Evolutionary conservation across 257 asterid species (phyloP).

Genomic region (Pogostemon cablin): DNA sequence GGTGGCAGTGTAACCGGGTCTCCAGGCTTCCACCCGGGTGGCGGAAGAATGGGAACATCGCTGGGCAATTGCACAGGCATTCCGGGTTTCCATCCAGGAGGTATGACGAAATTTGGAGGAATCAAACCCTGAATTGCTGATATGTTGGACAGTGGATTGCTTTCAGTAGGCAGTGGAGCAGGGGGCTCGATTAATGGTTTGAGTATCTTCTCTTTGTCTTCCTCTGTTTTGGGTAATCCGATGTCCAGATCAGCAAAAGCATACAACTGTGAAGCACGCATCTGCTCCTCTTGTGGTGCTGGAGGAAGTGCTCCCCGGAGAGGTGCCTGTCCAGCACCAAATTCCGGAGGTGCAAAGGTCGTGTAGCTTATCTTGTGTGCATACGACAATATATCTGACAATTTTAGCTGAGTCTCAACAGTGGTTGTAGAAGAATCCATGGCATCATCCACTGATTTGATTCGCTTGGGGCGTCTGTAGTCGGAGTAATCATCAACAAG

Average conservation of each 20-base stretch:
- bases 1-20: slow-evolving; percentile 80
- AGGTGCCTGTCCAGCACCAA: slow-evolving; percentile 83
- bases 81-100: slow-evolving; percentile 93
- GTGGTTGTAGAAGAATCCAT: slow-evolving; percentile 65
- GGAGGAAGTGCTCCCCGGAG: slow-evolving; percentile 93
- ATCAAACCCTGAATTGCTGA: slow-evolving; percentile 53
- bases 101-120: slow-evolving; percentile 70
- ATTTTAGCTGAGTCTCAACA: slow-evolving; percentile 65
- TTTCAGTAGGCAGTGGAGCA: slow-evolving; percentile 37
- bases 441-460: slow-evolving; percentile 47
- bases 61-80: slow-evolving; percentile 90
- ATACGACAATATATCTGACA: slow-evolving; percentile 71
- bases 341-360: slow-evolving; percentile 94
- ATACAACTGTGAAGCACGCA: slow-evolving; percentile 88
- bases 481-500: slow-evolving; percentile 86
- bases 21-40: slow-evolving; percentile 97
- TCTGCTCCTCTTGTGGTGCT: slow-evolving; percentile 96
- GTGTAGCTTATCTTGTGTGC: slow-evolving; percentile 93
- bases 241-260: slow-evolving; percentile 69
- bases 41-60: slow-evolving; percentile 74
- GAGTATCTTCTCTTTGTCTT: slow-evolving; percentile 55
- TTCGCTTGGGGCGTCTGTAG: slow-evolving; percentile 68
- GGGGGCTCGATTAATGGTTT: slow-evolving; percentile 64
- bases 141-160: slow-evolving; percentile 42
- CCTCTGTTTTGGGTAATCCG: slow-evolving; percentile 73